Evolutionary conservation across 2,329 filamentous ascomycete genomes (phyloP).

Genomic region (Zasmidium citrigriseum): DNA sequence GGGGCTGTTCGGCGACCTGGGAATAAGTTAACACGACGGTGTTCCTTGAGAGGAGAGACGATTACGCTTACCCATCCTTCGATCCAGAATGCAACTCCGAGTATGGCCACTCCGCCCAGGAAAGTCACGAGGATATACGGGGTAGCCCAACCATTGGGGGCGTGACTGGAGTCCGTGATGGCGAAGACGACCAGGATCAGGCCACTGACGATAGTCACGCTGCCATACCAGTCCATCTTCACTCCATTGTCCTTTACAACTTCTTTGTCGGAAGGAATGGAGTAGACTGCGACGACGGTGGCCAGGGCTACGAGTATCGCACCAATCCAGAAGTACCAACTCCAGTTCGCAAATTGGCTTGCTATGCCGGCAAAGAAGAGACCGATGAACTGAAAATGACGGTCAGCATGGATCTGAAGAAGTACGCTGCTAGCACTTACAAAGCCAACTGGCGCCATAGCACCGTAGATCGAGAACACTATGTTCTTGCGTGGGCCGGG

Average conservation of each 20-base stretch:
- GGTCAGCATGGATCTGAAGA: too few relatives aligned
- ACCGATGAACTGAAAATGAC: conserved; percentile 41
- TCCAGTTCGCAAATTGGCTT: conserved; percentile 57
- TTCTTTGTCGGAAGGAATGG: conserved; percentile 51
- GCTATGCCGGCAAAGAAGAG: conserved; percentile 66
- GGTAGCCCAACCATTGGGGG: conserved; percentile 68
- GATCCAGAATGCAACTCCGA: conserved; percentile 65
- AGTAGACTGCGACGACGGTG: conserved; percentile 46
- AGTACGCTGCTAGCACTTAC: conserved; percentile 41
- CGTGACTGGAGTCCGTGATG: conserved; percentile 71
- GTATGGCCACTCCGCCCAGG: conserved; percentile 60
- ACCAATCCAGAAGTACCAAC: conserved; percentile 71
- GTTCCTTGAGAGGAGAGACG: too few relatives aligned
- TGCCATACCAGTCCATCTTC: conserved; percentile 71
- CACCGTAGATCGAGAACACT: conserved; percentile 47
- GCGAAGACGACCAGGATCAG: conserved; percentile 72
- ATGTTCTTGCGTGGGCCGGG: conserved; percentile 40
- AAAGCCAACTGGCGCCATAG: conserved; percentile 57
- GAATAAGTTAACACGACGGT: too few relatives aligned
- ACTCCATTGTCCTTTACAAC: conserved; percentile 42
- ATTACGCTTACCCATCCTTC: conserved; percentile 58
- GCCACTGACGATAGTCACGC: conserved; percentile 62
- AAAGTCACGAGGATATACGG: conserved; percentile 71
- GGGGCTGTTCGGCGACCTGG: conserved; percentile 61
- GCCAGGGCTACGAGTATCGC: conserved; percentile 54